Evolutionary conservation across 2,329 filamentous ascomycete genomes (phyloP), one percentile per base, ranked within the genome.

Genomic region (Fusarium hainanense): DNA sequence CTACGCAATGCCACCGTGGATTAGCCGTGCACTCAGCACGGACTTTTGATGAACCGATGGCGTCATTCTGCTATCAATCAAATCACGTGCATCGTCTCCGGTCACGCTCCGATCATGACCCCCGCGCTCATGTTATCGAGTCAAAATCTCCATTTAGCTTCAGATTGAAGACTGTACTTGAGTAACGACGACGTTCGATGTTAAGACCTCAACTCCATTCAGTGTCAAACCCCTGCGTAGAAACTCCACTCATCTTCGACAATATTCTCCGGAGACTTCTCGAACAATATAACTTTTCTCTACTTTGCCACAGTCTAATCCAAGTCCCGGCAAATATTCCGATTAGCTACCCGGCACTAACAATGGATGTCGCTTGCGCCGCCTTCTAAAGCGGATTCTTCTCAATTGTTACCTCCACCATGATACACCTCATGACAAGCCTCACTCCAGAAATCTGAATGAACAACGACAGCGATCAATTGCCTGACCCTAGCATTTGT

Each of bases 371-470:
- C 30, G 32, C 54, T 25, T 18, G 23, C 72, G 62, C 80, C 67
- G 81, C 81, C 66, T 83, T 83, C 70, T 88, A 86, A 83, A 85
- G 85, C 77, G 77, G 54, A 44, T 81, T 77, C 67, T 69, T 71
- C 56, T 80, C 77, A 58, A 64, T 79, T 78, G 47, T 77, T 77
- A 49, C 30, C 74, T 80, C 83, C 81, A 80, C 82, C 78, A 88
- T 88, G 87, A 85, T 82, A 85, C 84, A 85, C 85, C 86, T 84
- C 77, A 78, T 79, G 81, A 81, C 77, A 75, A 77, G 72, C 76
- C 77, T 79, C 74, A 76, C 77, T 62, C 58, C 76, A 65, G 58
- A 61, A 77, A 70, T 70, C 56, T 65, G 42, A 52, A 50, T 42
- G 13, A 56, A 61, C 40, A 42, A 52, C 21, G 40, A 47, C 55